Conservation (phyloP, 352 stramenopile species). For the Pythium utonaiense region DNA sequence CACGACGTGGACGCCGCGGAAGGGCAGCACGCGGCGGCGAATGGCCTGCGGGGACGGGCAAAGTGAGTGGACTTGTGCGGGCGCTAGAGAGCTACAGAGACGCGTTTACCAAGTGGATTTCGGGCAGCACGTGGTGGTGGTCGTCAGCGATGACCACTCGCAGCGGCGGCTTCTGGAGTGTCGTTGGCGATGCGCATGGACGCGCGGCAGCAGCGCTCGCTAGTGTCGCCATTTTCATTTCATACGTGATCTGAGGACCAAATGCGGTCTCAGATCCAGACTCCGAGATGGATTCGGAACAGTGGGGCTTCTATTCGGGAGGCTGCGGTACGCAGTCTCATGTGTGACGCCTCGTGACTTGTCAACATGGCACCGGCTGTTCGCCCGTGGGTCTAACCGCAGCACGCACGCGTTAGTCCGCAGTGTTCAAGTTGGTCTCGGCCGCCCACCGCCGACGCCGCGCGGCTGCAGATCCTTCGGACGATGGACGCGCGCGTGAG, state of each 20-base stretch:
- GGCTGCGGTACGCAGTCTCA: not conserved
- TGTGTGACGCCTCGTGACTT: no score
- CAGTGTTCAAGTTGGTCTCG: slow-evolving; percentile 10
- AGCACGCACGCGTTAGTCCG: not conserved
- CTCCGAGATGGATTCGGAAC: not conserved
- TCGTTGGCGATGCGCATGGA: not conserved
- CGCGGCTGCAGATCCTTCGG: no score
- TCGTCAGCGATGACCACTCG: slow-evolving; percentile 68
- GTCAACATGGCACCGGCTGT: slow-evolving; percentile 3
- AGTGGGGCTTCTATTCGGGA: not conserved
- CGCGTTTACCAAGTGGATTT: slow-evolving; percentile 52
- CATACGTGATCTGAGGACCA: not conserved
- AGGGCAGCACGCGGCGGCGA: slow-evolving; percentile 59
- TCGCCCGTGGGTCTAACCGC: not conserved
- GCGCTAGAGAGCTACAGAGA: not conserved
- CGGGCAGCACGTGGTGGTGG: slow-evolving; percentile 72
- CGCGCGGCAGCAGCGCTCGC: not conserved
- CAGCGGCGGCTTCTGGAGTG: slow-evolving; percentile 10
- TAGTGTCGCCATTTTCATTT: slow-evolving; percentile 4
- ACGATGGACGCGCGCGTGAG: slow-evolving; percentile 15
- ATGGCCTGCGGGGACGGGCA: slow-evolving; percentile 45
- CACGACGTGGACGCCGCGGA: slow-evolving; percentile 59
- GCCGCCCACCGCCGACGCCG: no score
- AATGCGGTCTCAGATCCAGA: not conserved
- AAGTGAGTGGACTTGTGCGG: not conserved